These are phyloP conservation scores for Penicillium decumbens DNA, from an alignment of 2,329 filamentous ascomycete genomes.

Conservation along the genomic window DNA sequence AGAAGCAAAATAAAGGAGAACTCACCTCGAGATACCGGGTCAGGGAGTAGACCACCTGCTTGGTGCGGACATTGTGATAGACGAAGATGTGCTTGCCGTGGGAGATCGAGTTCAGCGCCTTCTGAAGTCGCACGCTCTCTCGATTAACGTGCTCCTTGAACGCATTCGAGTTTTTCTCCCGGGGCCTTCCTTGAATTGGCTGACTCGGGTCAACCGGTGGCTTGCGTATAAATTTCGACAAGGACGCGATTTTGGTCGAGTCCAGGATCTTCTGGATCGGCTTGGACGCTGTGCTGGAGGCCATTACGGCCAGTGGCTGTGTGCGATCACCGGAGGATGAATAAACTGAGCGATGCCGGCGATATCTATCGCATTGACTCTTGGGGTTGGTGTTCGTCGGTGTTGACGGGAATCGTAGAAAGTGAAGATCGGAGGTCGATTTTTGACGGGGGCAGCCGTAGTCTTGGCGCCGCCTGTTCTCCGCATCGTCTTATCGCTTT, in stretches of 20 bases:
- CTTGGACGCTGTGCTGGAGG: slow-evolving; percentile 24
- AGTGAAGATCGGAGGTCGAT: slow-evolving; percentile 26
- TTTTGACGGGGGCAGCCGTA: slow-evolving; percentile 30
- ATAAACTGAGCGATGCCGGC: slow-evolving; percentile 3
- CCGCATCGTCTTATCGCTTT: slow-evolving; percentile 23
- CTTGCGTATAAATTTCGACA: slow-evolving; percentile 33
- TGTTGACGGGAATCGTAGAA: slow-evolving; percentile 10
- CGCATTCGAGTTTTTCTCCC: slow-evolving; percentile 41
- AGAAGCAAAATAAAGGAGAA: background rate
- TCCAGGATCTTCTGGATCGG: slow-evolving; percentile 37
- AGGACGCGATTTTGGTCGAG: slow-evolving; percentile 38
- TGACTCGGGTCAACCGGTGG: slow-evolving; percentile 33
- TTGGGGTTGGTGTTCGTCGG: slow-evolving; percentile 1
- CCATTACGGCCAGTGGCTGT: slow-evolving; percentile 33
- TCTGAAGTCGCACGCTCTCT: slow-evolving; percentile 40
- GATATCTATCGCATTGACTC: slow-evolving; percentile 20
- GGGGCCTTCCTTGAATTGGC: slow-evolving; percentile 41
- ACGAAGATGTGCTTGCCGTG: slow-evolving; percentile 60
- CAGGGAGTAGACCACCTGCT: slow-evolving; percentile 62
- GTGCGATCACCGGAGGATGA: slow-evolving; percentile 11
- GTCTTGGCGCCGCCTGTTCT: slow-evolving; percentile 25
- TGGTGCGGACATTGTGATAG: slow-evolving; percentile 58
- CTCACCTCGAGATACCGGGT: slow-evolving; percentile 53
- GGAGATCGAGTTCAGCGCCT: slow-evolving; percentile 45
- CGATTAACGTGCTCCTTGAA: slow-evolving; percentile 36